A percentile compares a stretch with the other conserved stretches of the same genome.
phyloP scores from a whole-genome alignment of 768 basidiomycete genomes.

The Suillus decipiens region DNA sequence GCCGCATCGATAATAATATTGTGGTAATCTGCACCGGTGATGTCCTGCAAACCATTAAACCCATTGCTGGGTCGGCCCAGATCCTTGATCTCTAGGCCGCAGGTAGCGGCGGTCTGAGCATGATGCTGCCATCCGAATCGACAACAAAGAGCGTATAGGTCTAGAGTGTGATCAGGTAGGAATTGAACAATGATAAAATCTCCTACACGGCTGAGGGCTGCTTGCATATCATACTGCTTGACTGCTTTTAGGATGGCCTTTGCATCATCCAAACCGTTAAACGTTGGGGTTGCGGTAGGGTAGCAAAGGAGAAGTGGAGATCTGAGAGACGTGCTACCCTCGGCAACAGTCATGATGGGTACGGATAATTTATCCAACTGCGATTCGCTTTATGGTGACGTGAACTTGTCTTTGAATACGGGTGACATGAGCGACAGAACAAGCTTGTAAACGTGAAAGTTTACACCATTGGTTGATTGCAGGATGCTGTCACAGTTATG shows the following conservation, averaged over 20 bases:
- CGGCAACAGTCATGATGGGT: slow-evolving; percentile 42
- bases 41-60: slow-evolving; percentile 40
- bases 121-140: slow-evolving; percentile 21
- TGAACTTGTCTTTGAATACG: slow-evolving; percentile 34
- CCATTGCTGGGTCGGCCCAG: slow-evolving; percentile 18
- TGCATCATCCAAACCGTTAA: slow-evolving; percentile 15
- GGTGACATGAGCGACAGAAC: slow-evolving; percentile 38
- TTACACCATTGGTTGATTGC: slow-evolving; percentile 34
- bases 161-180: slow-evolving; percentile 21
- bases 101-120: slow-evolving; percentile 24
- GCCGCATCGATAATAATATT: slow-evolving; percentile 44
- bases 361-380: slow-evolving; percentile 18
- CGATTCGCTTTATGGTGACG: slow-evolving; percentile 15
- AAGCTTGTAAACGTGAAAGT: slow-evolving; percentile 39
- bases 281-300: slow-evolving; percentile 23
- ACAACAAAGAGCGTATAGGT: slow-evolving; percentile 31
- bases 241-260: slow-evolving; percentile 19
- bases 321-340: slow-evolving; percentile 38
- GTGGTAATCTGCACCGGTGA: slow-evolving; percentile 42
- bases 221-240: slow-evolving; percentile 29
- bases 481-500: slow-evolving; percentile 37
- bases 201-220: slow-evolving; percentile 18
- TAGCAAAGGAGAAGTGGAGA: slow-evolving; percentile 42
- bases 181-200: slow-evolving; percentile 15
- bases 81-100: slow-evolving; percentile 19